These are phyloP conservation scores for Allomyces macrogynus DNA, from an alignment of 192 early-diverging fungal genomes.

Conservation along the genomic window DNA sequence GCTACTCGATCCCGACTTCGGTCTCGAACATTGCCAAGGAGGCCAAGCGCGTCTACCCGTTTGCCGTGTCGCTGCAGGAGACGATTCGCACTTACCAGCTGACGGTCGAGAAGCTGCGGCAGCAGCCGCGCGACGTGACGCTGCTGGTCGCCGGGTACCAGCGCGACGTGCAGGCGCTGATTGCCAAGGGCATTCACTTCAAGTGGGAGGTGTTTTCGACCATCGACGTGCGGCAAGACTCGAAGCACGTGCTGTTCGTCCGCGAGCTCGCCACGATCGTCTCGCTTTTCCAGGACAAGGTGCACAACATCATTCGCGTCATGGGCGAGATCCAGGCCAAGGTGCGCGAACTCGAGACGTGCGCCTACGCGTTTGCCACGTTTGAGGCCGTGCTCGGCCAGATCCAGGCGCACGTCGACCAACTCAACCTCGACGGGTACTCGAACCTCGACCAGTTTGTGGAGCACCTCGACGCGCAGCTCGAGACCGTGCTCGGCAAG, in stretches of 20 bases:
- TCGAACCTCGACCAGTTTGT: constrained; percentile 90
- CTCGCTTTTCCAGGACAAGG: constrained; percentile 89
- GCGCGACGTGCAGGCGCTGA: constrained; percentile 76
- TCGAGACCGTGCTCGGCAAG: constrained; percentile 51
- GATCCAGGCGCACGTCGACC: constrained; percentile 80
- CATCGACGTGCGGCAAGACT: constrained; percentile 51
- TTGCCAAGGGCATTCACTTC: constrained; percentile 41
- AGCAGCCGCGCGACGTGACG: constrained; percentile 41
- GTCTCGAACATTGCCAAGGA: constrained; percentile 82
- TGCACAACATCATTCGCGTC: constrained; percentile 54
- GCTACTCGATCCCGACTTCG: constrained; percentile 78
- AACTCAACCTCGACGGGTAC: constrained; percentile 80
- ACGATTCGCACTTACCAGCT: constrained; percentile 83
- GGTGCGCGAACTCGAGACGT: constrained; percentile 67
- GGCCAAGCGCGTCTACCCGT: constrained; percentile 92
- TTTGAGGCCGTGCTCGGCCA: constrained; percentile 50
- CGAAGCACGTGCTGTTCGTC: constrained; percentile 66
- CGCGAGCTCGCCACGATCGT: constrained; percentile 80
- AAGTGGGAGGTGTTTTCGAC: constrained; percentile 6
- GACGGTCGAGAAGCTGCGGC: constrained; percentile 54
- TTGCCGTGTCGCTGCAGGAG: constrained; percentile 89
- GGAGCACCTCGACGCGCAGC: constrained; percentile 46
- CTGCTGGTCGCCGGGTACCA: constrained; percentile 80
- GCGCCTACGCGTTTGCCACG: constrained; percentile 43
- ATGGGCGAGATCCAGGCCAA: constrained; percentile 60